Base-by-base conservation (phyloP, 345 rosid genomes). In the Syzygium grande region DNA sequence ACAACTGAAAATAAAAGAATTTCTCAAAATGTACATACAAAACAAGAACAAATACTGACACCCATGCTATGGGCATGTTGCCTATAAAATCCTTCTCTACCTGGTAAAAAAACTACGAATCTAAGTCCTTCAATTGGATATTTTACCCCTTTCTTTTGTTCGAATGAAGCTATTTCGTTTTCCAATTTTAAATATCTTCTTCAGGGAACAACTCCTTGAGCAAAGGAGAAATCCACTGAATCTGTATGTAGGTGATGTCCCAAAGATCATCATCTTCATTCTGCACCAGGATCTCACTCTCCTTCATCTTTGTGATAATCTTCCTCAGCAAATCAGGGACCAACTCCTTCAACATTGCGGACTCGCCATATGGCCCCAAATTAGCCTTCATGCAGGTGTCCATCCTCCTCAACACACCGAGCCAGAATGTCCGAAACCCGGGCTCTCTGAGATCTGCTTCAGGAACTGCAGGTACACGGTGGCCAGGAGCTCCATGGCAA, bases 381-480 rank as follows among this genome's bases (percentile, higher is more conserved):
- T 96, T 97, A 3, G 97, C 96, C 85, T 97, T 96, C 98, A 97
- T 95, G 86, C 98, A 97, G 2, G 99, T 97, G 86, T 96, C 99
- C 99, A 96, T 96, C 84, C 99, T 95, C 80, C 99, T 95, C 90
- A 98, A 85, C 30, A 96, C 93, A 43, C 98, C 99, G 14, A 96
- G 89, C 99, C 98, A 97, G 84, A 97, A 97, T 4, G 99, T 96
- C 87, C 97, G 90, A 68, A 96, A 96, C 87, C 93, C 95, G 0
- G 94, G 86, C 92, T 95, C 80, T 90, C 92, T 15, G 94, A 86
- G 78, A 96, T 94, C 84, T 87, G 95, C 88, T 89, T 92, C 54
- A 95, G 54, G 85, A 85, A 94, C 84, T 86, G 88, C 90, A 96
- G 83, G 88, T 86, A 96, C 29, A 94, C 96, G 8, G 93, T 92